A percentile compares a stretch with the other conserved stretches of the same genome.
phyloP scores from a whole-genome alignment of 2,329 filamentous ascomycete species.

The Monosporascus sp. region DNA sequence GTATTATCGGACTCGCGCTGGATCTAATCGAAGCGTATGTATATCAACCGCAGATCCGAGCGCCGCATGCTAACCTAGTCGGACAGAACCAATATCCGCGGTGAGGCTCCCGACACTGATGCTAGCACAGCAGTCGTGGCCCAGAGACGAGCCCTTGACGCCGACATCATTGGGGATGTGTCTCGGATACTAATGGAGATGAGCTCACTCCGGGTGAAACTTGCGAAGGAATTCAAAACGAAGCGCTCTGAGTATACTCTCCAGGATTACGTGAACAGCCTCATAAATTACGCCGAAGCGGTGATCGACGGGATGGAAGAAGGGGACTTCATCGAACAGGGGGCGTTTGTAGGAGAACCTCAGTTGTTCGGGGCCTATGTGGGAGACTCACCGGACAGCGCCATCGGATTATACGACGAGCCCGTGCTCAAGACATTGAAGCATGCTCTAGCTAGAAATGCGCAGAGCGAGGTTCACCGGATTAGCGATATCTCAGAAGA shows the following conservation, averaged over 20 bases:
- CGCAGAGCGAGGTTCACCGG: constrained; percentile 17
- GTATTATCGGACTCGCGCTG: constrained; percentile 32
- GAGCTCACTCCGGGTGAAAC: constrained; percentile 23
- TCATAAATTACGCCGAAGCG: constrained; percentile 54
- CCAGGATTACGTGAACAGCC: constrained; percentile 63
- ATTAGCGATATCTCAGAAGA: constrained; percentile 22
- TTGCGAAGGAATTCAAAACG: constrained; percentile 47
- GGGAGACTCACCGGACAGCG: constrained; percentile 34
- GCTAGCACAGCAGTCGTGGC: constrained; percentile 16
- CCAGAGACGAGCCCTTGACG: constrained; percentile 14
- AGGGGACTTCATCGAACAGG: constrained; percentile 15
- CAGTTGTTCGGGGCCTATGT: constrained; percentile 25
- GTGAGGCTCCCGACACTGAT: constrained; percentile 13
- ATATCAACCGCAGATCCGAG: background rate
- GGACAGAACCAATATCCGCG: constrained; percentile 21
- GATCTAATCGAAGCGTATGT: constrained; percentile 36
- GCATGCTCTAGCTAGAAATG: constrained; percentile 10
- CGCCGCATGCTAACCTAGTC: constrained; percentile 8
- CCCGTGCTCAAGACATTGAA: constrained; percentile 14
- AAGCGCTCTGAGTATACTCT: constrained; percentile 63
- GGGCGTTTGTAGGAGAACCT: constrained; percentile 22
- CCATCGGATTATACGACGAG: constrained; percentile 31
- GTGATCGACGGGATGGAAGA: constrained; percentile 17
- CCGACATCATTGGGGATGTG: constrained; percentile 24
- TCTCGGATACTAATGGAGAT: constrained; percentile 29